Conservation (phyloP, 805 yeast genomes). For the Suhomyces vadensis region DNA sequence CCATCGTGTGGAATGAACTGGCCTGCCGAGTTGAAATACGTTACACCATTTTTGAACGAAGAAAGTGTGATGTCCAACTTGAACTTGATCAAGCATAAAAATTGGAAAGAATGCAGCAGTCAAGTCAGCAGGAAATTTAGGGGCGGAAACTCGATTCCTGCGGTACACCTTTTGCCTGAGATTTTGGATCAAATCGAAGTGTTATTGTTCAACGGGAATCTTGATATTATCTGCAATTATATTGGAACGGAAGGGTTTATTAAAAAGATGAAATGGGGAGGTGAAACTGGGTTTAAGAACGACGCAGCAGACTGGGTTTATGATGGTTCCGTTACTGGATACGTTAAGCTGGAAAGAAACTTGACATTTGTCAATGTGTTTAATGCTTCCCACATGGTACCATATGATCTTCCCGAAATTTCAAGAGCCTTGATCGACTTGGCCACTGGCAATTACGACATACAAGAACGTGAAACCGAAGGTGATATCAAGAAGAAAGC, state of each 20-base stretch:
- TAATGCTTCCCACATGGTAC: conserved; percentile 92
- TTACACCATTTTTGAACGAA: conserved; percentile 51
- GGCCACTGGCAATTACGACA: conserved; percentile 33
- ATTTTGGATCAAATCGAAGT: conserved; percentile 61
- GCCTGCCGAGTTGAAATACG: conserved; percentile 65
- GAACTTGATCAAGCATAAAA: conserved; percentile 44
- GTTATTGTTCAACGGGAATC: conserved; percentile 80
- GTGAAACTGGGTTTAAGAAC: conserved; percentile 49
- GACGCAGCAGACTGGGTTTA: conserved; percentile 46
- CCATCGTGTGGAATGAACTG: conserved; percentile 92
- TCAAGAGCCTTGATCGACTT: conserved; percentile 71
- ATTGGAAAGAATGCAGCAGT: conserved; percentile 80
- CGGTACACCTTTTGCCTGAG: conserved; percentile 66
- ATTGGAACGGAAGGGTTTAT: conserved; percentile 72
- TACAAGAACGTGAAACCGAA: conserved; percentile 15
- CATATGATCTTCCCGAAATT: conserved; percentile 71
- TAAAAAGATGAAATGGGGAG: conserved; percentile 63
- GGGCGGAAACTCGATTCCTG: conserved; percentile 56
- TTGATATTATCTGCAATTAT: conserved; percentile 86
- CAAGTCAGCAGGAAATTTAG: conserved; percentile 54
- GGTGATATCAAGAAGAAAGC: conserved; percentile 19
- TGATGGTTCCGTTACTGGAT: conserved; percentile 39
- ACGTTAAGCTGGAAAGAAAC: conserved; percentile 56
- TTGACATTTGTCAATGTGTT: conserved; percentile 72
- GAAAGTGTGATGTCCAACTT: conserved; percentile 50